These are phyloP conservation scores for Pythium aphanidermatum DNA, from an alignment of 352 stramenopile genomes.

Conservation along the genomic window DNA sequence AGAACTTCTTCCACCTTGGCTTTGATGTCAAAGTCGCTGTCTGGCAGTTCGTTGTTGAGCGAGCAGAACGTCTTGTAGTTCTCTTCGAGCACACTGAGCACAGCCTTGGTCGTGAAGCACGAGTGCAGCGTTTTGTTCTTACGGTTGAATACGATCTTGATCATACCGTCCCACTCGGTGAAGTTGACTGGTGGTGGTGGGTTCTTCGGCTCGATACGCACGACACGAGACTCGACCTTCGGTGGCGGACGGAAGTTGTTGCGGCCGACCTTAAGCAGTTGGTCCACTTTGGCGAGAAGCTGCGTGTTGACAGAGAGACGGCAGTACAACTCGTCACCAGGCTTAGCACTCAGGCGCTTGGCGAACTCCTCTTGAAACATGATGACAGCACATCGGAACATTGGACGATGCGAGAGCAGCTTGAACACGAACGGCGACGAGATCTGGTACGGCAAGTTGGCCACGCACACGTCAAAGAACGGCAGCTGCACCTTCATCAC, in stretches of 20 bases:
- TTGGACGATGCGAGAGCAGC: constrained; percentile 94
- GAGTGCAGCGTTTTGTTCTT: constrained; percentile 99
- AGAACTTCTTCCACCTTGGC: constrained; percentile 92
- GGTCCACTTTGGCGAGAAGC: constrained; percentile 97
- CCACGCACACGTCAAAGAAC: constrained; percentile 99
- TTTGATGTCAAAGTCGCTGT: constrained; percentile 87
- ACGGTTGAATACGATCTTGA: constrained; percentile 98
- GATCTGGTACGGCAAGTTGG: constrained; percentile 99
- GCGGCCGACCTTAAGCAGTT: constrained; percentile 97
- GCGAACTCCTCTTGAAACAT: constrained; percentile 99
- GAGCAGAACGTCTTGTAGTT: constrained; percentile 96
- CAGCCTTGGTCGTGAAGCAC: constrained; percentile 96
- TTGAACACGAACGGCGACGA: constrained; percentile 99
- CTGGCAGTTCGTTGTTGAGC: constrained; percentile 84
- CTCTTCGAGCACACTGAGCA: constrained; percentile 93
- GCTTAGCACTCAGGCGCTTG: constrained; percentile 95
- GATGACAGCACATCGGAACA: constrained; percentile 99
- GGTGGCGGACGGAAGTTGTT: constrained; percentile 99
- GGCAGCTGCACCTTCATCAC: constrained; percentile 98
- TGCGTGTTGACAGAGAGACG: constrained; percentile 98
- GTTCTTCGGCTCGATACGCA: constrained; percentile 97
- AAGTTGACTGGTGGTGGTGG: constrained; percentile 99
- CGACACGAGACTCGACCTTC: constrained; percentile 94
- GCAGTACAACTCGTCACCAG: constrained; percentile 97
- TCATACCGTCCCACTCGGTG: constrained; percentile 99